These are phyloP conservation scores for Pterula multifida DNA, from an alignment of 1,284 basidiomycete species.

Conservation along the genomic window DNA sequence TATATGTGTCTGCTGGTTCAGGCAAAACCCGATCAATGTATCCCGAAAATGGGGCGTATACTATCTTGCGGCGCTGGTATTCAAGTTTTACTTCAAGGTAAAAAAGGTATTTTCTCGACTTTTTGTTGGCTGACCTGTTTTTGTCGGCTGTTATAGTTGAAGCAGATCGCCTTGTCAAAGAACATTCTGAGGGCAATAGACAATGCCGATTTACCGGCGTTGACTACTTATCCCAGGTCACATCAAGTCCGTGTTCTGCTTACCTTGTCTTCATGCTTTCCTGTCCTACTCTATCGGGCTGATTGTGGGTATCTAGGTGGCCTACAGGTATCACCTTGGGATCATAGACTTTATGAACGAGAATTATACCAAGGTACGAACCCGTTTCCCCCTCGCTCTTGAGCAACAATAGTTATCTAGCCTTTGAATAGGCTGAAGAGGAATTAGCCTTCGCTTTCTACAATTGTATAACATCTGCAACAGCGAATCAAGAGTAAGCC, in stretches of 20 bases:
- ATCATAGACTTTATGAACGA: slow-evolving; percentile 91
- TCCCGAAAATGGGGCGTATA: slow-evolving; percentile 93
- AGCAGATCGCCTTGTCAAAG: slow-evolving; percentile 83
- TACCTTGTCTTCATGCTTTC: slow-evolving; percentile 6
- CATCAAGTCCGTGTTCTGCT: slow-evolving; percentile 58
- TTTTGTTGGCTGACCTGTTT: too few species aligned
- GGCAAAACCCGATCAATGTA: slow-evolving; percentile 54
- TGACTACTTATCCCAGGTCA: slow-evolving; percentile 66
- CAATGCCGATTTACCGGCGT: slow-evolving; percentile 77
- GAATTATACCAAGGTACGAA: slow-evolving; percentile 66
- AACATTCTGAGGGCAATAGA: slow-evolving; percentile 86
- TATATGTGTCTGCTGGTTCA: slow-evolving; percentile 13
- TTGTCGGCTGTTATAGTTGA: slow-evolving; percentile 43
- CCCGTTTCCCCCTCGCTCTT: background rate
- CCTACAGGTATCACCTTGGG: slow-evolving; percentile 87
- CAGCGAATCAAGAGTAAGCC: slow-evolving; percentile 71
- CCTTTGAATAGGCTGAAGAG: slow-evolving; percentile 52
- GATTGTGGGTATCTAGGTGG: slow-evolving; percentile 42
- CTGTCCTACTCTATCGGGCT: slow-evolving; percentile 4
- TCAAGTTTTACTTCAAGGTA: slow-evolving; percentile 93
- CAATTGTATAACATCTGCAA: slow-evolving; percentile 58
- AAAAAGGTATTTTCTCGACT: slow-evolving; percentile 16
- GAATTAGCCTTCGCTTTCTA: slow-evolving; percentile 77
- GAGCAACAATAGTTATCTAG: background rate
- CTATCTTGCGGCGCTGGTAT: slow-evolving; percentile 82